These are phyloP conservation scores for Metarhizium rileyi DNA, from an alignment of 2,329 filamentous ascomycete species.

Conservation along the genomic window DNA sequence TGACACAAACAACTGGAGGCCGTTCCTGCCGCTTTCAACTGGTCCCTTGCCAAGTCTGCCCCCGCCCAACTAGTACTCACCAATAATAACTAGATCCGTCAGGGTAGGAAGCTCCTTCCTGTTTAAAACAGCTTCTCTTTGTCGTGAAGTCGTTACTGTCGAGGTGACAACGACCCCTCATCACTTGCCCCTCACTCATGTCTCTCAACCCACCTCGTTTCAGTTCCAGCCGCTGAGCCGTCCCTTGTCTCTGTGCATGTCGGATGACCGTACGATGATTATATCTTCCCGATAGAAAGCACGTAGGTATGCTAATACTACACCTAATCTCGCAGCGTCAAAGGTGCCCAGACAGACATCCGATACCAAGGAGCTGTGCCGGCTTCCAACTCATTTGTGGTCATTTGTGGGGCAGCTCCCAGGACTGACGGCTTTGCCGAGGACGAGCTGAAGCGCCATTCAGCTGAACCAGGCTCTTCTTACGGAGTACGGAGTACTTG, in stretches of 20 bases:
- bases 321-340: background rate
- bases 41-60: background rate
- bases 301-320: background rate
- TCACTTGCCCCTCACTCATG: no score
- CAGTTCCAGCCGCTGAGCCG: background rate
- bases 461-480: conserved; percentile 9
- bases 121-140: background rate
- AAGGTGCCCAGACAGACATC: background rate
- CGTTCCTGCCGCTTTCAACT: background rate
- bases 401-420: background rate
- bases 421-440: conserved; percentile 1
- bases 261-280: no score
- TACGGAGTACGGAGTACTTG: conserved; percentile 1
- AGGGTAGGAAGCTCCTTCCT: background rate
- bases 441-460: conserved; percentile 6
- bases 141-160: no score
- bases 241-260: no score
- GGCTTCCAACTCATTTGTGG: background rate
- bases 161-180: background rate
- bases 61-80: background rate
- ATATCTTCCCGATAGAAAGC: background rate
- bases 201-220: background rate
- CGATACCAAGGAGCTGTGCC: background rate
- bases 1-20: background rate
- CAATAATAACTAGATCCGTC: background rate